Base-by-base conservation (phyloP, 202 grass and related monocot species). In the Panicum virgatum region DNA sequence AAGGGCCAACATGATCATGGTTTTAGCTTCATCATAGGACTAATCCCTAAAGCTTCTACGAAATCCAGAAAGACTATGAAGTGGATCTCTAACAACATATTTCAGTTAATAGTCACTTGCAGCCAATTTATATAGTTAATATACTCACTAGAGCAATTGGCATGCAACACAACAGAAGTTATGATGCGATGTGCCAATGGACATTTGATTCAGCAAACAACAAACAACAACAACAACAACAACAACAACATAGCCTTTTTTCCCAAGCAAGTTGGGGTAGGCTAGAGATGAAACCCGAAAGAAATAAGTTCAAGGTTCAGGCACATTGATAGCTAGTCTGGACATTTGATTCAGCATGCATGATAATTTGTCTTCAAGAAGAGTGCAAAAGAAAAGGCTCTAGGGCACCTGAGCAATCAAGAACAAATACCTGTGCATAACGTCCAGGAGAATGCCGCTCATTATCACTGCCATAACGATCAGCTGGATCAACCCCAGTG, bases 381-480 rank as follows among this genome's bases (percentile, higher is more conserved):
- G 42, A 42, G 0, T 50, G 22, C 9, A 82, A 77, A 20, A 76
- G 34, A 19, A 36, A 32, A 66, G 43, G 36, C 23, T 43, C 9
- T 67, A 12, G 9, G 36, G 66, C 9, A 38, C 64, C 25, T 66
- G 58, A 77, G 32, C 13, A 76, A 19, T 68, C 63, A 62, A 58
- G n/a, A 65, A 74, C 68, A 76, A 78, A 47, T 40, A 98, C 95
- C 92, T 98, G 92, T 42, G 92, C 88, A 51, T 85, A 84, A 87
- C 86, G 85, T 39, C 90, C 75, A 47, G 86, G 85, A 65, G 92
- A 98, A 56, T 79, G 80, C 23, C 78, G 83, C 73, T 85, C 92
- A 81, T 97, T 93, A 73, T 98, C 95, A 60, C 92, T 98, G 43
- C 77, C 95, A 88, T 91, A 94, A 59, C 92, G 92, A 81, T 93